Percentiles rank a stretch among this genome's conserved stretches.
phyloP scores from a whole-genome alignment of 805 yeast genomes.

The Candida ascalaphidarum region DNA sequence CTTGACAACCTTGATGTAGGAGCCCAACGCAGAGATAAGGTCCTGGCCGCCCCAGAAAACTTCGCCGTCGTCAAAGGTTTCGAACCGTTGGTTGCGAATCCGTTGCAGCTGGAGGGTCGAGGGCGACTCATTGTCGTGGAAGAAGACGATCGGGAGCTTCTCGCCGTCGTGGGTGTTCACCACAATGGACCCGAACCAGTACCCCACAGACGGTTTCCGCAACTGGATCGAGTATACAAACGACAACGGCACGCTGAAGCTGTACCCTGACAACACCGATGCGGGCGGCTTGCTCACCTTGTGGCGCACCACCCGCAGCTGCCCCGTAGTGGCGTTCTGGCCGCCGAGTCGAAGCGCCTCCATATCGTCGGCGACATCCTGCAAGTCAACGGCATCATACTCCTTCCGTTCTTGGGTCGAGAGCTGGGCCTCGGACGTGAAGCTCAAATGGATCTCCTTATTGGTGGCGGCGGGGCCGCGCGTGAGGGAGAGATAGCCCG shows the following conservation, averaged over 20 bases:
- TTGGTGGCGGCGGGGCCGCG: conserved; percentile 43
- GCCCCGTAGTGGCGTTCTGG: background rate
- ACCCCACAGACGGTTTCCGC: conserved; percentile 74
- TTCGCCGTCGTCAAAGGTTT: conserved; percentile 53
- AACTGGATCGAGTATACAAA: conserved; percentile 72
- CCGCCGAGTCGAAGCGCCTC: conserved; percentile 11
- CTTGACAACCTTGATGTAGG: conserved; percentile 53
- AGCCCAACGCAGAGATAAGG: conserved; percentile 48
- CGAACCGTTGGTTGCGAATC: conserved; percentile 54
- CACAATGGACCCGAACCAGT: conserved; percentile 88
- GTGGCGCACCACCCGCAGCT: conserved; percentile 4
- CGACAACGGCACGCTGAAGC: conserved; percentile 56
- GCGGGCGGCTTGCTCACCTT: conserved; percentile 43
- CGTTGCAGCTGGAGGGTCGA: conserved; percentile 61
- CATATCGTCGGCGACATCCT: conserved; percentile 15
- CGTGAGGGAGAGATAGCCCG: conserved; percentile 68
- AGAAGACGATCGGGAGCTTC: conserved; percentile 75
- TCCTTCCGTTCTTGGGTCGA: conserved; percentile 34
- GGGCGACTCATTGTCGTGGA: conserved; percentile 84
- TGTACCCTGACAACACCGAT: conserved; percentile 50
- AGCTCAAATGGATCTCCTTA: conserved; percentile 54
- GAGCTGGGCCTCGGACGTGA: conserved; percentile 53
- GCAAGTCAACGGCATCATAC: conserved; percentile 44
- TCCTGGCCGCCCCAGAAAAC: conserved; percentile 91
- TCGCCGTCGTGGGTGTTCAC: conserved; percentile 62